Base-by-base conservation (phyloP, 768 basidiomycete genomes). In the Gautieria morchelliformis region DNA sequence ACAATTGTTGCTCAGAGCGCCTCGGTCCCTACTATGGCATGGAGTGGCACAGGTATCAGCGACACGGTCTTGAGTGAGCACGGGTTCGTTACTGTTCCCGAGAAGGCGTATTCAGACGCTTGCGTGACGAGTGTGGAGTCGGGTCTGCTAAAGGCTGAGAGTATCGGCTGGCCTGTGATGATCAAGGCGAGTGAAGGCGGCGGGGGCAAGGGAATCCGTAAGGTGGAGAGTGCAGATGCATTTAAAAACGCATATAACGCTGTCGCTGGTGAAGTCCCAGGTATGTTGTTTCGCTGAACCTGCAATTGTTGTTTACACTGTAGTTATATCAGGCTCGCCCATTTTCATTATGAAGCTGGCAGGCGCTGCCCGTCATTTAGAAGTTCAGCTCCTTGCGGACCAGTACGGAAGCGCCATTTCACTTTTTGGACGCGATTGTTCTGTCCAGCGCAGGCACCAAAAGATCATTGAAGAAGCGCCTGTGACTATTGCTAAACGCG, bases 321-420 rank as follows among this genome's bases (percentile, higher is more conserved):
- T 39, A 41, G 48, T 51, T 42, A 14, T 50, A 20, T 11, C 60
- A 78, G 96, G 96, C 44, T 98, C 96, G 0, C 96, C 96, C 52
- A 93, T 99, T 63, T 99, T 99, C 73, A 89, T 99, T 74, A 99
- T 99, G 96, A 98, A 98, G 76, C 87, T 99, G 58, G 96, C 96
- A 37, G 93, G 95, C 11, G 87, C 92, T 64, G 96, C 96, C 46
- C 89, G 96, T 61, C 96, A 99, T 73, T 75, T 99, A 65, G 96
- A 99, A 71, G 96, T 98, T 30, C 96, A 99, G 71, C 82, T 99
- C 39, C 83, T 99, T 39, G 96, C 96, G 49, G 96, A 99, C 74
- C 96, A 99, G 70, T 99, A 99, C 69, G 96, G 96, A 58, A 94
- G 96, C 70, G 96, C 96, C 30, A 98, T 99, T 65, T 98, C 96